A percentile compares a stretch with the other conserved stretches of the same genome.
phyloP scores from a whole-genome alignment of 2,329 filamentous ascomycete genomes.

The Immersiporthe knoxdaviesiana region DNA sequence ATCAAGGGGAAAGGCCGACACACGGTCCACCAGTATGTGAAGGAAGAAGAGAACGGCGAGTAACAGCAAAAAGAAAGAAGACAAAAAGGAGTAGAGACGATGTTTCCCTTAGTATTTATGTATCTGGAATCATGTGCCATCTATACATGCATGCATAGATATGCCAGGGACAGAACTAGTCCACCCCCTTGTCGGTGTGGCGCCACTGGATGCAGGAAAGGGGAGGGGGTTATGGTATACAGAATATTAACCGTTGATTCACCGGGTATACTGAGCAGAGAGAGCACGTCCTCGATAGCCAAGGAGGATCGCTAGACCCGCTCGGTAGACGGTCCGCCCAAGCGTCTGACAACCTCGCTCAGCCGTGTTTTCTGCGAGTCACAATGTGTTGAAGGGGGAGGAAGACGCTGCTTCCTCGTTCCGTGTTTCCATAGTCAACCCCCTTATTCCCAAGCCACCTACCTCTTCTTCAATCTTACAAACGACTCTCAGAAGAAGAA shows the following conservation, averaged over 20 bases:
- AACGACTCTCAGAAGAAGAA: background rate
- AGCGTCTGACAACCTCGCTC: slow-evolving; percentile 11
- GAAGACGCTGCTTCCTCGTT: background rate
- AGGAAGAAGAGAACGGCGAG: no score
- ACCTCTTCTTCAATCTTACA: background rate
- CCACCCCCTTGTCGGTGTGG: background rate
- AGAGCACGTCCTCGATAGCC: background rate
- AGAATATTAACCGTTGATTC: slow-evolving; percentile 8
- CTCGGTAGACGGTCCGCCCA: slow-evolving; percentile 25
- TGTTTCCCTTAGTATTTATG: background rate
- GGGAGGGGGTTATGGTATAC: background rate
- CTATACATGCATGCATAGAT: slow-evolving; percentile 20
- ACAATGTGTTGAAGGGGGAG: background rate
- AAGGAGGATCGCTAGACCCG: slow-evolving; percentile 1
- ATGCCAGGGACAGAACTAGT: background rate
- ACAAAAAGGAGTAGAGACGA: background rate
- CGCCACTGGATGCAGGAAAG: slow-evolving; percentile 1
- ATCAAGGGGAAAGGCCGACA: background rate
- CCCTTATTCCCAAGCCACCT: background rate
- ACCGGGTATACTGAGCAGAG: no score
- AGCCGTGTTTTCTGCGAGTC: background rate
- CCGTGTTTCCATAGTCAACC: background rate
- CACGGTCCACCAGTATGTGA: background rate
- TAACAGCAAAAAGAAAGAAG: background rate
- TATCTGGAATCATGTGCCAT: background rate